Percentiles rank a stretch among this genome's conserved stretches.
These are phyloP conservation scores for Phytophthora brassicae DNA, from an alignment of 352 stramenopile genomes.

Conservation along the genomic window DNA sequence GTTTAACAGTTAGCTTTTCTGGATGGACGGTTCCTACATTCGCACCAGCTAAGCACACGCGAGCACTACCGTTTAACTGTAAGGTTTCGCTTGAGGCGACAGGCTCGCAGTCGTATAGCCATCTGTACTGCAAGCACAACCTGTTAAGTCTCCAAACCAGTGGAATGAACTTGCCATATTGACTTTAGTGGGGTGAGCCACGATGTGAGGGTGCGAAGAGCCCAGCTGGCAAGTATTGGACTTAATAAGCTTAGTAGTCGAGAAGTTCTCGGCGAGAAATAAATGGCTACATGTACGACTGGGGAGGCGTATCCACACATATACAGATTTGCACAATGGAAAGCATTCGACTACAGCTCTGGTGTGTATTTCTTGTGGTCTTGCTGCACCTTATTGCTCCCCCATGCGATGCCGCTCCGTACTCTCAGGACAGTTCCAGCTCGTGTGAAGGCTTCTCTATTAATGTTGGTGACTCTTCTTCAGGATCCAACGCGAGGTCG, in stretches of 20 bases:
- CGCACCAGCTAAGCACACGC: background rate
- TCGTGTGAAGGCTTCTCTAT: background rate
- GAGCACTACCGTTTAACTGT: background rate
- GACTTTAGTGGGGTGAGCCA: constrained; percentile 7
- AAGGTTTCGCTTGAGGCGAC: constrained; percentile 11
- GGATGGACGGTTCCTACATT: background rate
- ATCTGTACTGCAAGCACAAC: too few relatives aligned
- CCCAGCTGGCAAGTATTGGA: constrained; percentile 20
- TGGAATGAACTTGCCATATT: constrained; percentile 24
- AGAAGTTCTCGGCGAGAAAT: too few relatives aligned
- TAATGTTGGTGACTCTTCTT: constrained; percentile 10
- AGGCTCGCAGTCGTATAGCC: constrained; percentile 22
- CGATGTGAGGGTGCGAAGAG: constrained; percentile 23
- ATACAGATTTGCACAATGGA: constrained; percentile 20
- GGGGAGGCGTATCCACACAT: too few relatives aligned
- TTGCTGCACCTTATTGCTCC: constrained; percentile 13
- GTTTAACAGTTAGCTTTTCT: constrained; percentile 7
- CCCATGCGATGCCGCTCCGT: constrained; percentile 9
- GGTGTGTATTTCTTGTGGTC: constrained; percentile 3
- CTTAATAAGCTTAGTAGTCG: constrained; percentile 3
- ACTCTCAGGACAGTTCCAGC: constrained; percentile 8
- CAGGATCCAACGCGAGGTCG: constrained; percentile 4
- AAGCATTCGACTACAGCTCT: background rate
- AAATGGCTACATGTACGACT: too few relatives aligned
- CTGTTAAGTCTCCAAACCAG: constrained; percentile 15